A percentile compares a stretch with the other conserved stretches of the same genome.
These are phyloP conservation scores for Helichrysum umbraculigerum DNA, from an alignment of 129 eudicot genomes.

Conservation along the genomic window DNA sequence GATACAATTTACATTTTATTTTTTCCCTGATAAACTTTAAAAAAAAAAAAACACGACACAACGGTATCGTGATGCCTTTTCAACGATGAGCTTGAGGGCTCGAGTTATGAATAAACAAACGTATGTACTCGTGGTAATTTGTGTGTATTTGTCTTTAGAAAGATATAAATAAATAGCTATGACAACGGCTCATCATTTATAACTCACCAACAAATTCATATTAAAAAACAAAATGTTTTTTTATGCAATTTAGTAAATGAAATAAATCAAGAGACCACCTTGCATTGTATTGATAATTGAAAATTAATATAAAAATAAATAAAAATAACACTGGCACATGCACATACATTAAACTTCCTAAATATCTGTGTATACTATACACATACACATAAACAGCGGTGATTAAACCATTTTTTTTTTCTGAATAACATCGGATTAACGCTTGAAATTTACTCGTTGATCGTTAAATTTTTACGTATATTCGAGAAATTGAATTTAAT, in stretches of 20 bases:
- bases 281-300: neutral
- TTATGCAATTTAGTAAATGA: neutral
- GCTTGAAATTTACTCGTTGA: neutral
- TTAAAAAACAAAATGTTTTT: neutral
- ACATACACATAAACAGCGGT: neutral
- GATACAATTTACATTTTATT: neutral
- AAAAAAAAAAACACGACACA: too few species aligned
- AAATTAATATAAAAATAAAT: neutral
- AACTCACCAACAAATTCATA: conserved; percentile 13
- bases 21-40: too few species aligned
- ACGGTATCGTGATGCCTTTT: too few species aligned
- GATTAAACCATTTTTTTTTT: too few species aligned
- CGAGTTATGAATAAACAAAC: too few species aligned
- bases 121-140: too few species aligned
- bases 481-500: neutral
- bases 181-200: neutral
- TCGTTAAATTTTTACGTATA: neutral
- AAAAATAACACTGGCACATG: conserved; percentile 2
- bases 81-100: too few species aligned
- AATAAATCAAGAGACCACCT: neutral
- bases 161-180: neutral
- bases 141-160: too few species aligned
- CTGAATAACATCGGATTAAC: neutral
- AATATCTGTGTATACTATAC: too few species aligned
- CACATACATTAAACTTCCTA: neutral